Conservation (phyloP, 257 asterid genomes). For the Echium plantagineum region DNA sequence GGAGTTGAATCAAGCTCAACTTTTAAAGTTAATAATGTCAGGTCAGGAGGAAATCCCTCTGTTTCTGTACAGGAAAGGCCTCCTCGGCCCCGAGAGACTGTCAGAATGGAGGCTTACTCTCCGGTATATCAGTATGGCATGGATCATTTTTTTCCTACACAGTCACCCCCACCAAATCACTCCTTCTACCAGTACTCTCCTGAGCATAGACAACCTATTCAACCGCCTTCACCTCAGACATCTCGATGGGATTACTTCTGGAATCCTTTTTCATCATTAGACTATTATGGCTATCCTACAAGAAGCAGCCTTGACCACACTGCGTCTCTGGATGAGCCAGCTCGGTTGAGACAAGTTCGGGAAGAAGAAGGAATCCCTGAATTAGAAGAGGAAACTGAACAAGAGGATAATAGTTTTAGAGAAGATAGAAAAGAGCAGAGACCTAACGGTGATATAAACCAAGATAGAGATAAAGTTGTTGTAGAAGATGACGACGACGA, state of each 20-base stretch:
- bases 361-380: conserved; percentile 90
- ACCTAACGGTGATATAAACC: conserved; percentile 17
- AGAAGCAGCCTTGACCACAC: conserved; percentile 38
- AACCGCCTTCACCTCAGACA: conserved; percentile 64
- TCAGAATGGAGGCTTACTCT: conserved; percentile 51
- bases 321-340: conserved; percentile 43
- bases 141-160: conserved; percentile 59
- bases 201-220: conserved; percentile 36
- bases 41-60: conserved; percentile 58
- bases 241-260: conserved; percentile 98
- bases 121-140: conserved; percentile 59
- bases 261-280: conserved; percentile 90
- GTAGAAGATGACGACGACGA: conserved; percentile 60
- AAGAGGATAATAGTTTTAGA: conserved; percentile 48
- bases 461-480: conserved; percentile 45
- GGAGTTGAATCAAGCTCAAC: conserved; percentile 35
- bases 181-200: conserved; percentile 59
- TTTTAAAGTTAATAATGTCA: conserved; percentile 45
- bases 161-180: conserved; percentile 41
- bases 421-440: conserved; percentile 25
- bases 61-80: conserved; percentile 78
- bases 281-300: conserved; percentile 62
- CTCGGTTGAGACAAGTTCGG: conserved; percentile 59
- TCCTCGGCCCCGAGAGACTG: conserved; percentile 71
- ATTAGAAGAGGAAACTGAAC: conserved; percentile 82